Base-by-base conservation (phyloP, 495 filamentous ascomycete species). In the Elasticomyces elasticus region DNA sequence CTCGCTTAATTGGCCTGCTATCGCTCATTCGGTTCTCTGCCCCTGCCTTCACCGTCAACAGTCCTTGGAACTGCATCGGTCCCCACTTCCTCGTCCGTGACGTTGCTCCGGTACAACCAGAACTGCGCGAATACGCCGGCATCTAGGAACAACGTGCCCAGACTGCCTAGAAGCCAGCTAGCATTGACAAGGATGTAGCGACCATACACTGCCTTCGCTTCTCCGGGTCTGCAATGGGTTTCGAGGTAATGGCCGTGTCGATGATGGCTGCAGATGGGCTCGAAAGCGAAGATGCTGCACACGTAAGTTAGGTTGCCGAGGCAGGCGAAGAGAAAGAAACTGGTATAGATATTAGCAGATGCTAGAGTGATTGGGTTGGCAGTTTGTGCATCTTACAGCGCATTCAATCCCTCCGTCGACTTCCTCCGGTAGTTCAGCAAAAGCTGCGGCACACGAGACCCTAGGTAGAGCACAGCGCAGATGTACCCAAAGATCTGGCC, bases 241-340 rank as follows among this genome's bases (percentile, higher is more conserved):
- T 50, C 49, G 19, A 49, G 48, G 47, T 54, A 54, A 24, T 56
- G 54, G 9, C 58, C 58, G 22, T 55, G 48, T 1, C 17, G 10
- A 33, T 56, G 48, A 4, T 20, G 38, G 40, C 52, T 58, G 54
- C 61, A 63, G 19, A 63, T 38, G 82, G 91, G 84, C 19, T 86
- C 84, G 62, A 85, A 95, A 6, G 87, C 89, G 42, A 97, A 71
- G 37, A 98, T 97, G n/a, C 80, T 85, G 17, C 95, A 64, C 5
- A 96, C 89, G 62, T 94, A 98, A 0, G 91, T 95, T 51, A 91
- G 60, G 63, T 98, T 98, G 2, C 92, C 92, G 20, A 96, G 77
- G 66, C 89, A 95, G 7, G 91, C 92, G 64, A 98, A 98, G 17
- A 97, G 71, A 72, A 98, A 98, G 72, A 98, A 98, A 61, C 35